Conservation (phyloP, 169 alveolate species). For the Plasmodium fragile region DNA sequence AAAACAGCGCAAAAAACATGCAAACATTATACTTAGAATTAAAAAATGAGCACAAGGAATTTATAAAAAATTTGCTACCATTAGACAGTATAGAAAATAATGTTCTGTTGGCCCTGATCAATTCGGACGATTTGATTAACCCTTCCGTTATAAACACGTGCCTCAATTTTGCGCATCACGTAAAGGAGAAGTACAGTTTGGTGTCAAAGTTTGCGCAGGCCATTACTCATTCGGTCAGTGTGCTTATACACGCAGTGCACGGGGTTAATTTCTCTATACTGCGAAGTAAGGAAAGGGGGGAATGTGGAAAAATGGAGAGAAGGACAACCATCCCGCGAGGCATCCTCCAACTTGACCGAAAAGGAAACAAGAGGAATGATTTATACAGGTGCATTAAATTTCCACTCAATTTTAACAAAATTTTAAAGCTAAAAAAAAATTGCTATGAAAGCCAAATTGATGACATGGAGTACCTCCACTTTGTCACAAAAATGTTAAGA, state of each 20-base stretch:
- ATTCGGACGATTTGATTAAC: constrained; percentile 5
- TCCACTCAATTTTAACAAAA: constrained; percentile 46
- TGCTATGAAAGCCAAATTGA: neutral
- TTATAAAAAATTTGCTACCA: constrained; percentile 39
- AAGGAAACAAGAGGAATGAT: neutral
- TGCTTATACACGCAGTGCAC: constrained; percentile 46
- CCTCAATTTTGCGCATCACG: constrained; percentile 33
- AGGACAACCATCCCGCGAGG: neutral
- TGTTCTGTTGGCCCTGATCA: neutral
- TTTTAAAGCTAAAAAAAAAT: constrained; percentile 25
- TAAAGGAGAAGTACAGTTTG: constrained; percentile 32
- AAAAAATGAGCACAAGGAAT: constrained; percentile 40
- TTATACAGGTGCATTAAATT: constrained; percentile 36
- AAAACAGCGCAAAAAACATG: neutral
- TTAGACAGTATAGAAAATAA: constrained; percentile 6
- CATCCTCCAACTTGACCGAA: neutral
- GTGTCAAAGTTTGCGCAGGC: constrained; percentile 51
- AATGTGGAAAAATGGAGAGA: neutral
- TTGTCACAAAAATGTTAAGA: constrained; percentile 16
- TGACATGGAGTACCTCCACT: constrained; percentile 36
- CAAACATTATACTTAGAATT: constrained; percentile 39
- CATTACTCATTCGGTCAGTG: constrained; percentile 1
- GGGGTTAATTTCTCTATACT: constrained; percentile 10
- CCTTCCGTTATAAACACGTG: constrained; percentile 46
- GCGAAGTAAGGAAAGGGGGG: neutral